Percentiles rank a stretch among this genome's conserved stretches.
These are phyloP conservation scores for Apocynum venetum DNA, from an alignment of 257 asterid genomes.

Conservation along the genomic window DNA sequence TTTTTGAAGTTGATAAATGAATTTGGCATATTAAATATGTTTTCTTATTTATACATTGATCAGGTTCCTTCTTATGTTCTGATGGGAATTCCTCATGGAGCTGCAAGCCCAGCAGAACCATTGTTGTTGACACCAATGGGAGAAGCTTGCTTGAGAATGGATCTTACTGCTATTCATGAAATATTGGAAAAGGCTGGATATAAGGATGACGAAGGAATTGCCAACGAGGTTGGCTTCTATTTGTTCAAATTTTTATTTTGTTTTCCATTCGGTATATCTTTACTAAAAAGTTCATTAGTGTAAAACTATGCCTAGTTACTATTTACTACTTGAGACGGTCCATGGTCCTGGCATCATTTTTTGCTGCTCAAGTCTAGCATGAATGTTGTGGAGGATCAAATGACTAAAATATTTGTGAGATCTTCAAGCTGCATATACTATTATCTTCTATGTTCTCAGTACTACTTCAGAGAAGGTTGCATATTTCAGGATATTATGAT, in stretches of 20 bases:
- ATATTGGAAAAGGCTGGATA: constrained; percentile 68
- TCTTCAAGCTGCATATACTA: background rate
- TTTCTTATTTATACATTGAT: background rate
- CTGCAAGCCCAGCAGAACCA: constrained; percentile 32
- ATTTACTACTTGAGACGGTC: background rate
- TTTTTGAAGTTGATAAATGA: background rate
- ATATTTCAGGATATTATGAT: background rate
- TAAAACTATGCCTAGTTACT: background rate
- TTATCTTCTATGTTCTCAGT: background rate
- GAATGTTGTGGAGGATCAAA: background rate
- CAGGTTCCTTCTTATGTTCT: constrained; percentile 67
- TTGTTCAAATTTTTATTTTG: background rate
- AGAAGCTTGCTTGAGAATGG: constrained; percentile 85
- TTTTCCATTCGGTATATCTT: background rate
- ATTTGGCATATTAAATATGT: background rate
- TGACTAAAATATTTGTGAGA: background rate
- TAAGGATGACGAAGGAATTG: constrained; percentile 84
- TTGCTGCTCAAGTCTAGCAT: background rate
- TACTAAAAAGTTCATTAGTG: background rate
- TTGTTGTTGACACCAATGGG: constrained; percentile 46
- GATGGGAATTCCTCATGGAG: constrained; percentile 43
- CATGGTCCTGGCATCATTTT: background rate
- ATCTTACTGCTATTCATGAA: constrained; percentile 86
- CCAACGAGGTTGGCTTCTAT: constrained; percentile 56
- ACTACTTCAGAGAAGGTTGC: background rate